Percentiles rank a stretch among this genome's conserved stretches.
These are phyloP conservation scores for Candida odintsovae DNA, from an alignment of 805 yeast genomes.

Conservation along the genomic window DNA sequence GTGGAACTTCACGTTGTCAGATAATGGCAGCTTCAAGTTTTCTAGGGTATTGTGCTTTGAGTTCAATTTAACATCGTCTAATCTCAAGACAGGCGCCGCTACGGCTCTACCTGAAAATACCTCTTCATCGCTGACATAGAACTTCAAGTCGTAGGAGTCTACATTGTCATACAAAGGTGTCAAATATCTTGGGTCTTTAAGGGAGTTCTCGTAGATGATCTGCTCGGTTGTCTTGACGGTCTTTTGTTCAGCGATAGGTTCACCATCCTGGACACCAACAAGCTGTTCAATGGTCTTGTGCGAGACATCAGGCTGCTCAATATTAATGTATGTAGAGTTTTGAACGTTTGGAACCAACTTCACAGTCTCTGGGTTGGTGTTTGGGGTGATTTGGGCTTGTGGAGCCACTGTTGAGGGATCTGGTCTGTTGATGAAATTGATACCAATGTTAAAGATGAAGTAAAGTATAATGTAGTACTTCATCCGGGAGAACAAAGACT, in stretches of 20 bases:
- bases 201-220: constrained; percentile 22
- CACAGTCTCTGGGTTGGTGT: neutral
- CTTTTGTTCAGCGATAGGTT: neutral
- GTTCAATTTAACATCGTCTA: constrained; percentile 10
- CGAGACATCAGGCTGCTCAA: constrained; percentile 11
- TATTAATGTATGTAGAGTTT: constrained; percentile 6
- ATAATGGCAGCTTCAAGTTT: constrained; percentile 8
- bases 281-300: constrained; percentile 4
- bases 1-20: constrained; percentile 17
- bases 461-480: constrained; percentile 8
- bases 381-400: neutral
- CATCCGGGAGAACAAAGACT: constrained; percentile 4
- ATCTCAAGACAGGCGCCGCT: constrained; percentile 1
- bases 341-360: constrained; percentile 9
- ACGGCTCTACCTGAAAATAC: constrained; percentile 5
- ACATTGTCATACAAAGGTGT: constrained; percentile 18
- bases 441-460: constrained; percentile 8
- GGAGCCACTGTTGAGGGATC: neutral
- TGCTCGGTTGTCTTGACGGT: constrained; percentile 15
- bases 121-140: constrained; percentile 19
- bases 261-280: constrained; percentile 9
- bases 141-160: constrained; percentile 15
- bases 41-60: constrained; percentile 1
- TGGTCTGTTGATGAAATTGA: constrained; percentile 1
- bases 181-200: constrained; percentile 11